Evolutionary conservation across 2,329 filamentous ascomycete genomes (phyloP), one percentile per base, ranked within the genome.

Genomic region (Sarocladium kiliense): DNA sequence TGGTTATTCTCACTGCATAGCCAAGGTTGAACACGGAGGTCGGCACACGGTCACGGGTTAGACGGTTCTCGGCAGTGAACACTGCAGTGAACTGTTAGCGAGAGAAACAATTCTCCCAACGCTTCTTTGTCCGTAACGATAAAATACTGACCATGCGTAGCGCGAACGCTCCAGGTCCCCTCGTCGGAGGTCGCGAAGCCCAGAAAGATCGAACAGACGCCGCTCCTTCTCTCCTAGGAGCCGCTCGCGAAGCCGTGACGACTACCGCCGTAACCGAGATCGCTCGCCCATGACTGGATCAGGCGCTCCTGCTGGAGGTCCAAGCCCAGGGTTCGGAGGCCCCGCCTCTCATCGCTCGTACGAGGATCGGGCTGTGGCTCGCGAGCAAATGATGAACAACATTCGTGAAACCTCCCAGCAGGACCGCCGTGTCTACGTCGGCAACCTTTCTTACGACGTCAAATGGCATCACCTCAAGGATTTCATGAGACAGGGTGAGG

Each of bases 401-500:
- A 87, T 97, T 65, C 87, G 91, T 69, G 94, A 97, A 69, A 88
- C 89, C 45, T 97, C 94, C 59, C 94, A 97, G 73, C 94, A 99
- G 77, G 94, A 99, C 81, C 93, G 94, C 69, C 92, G 94, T 63
- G 94, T 99, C 84, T 99, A 99, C 73, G 94, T 99, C 71, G 94
- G 94, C 75, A 99, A 99, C 72, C 82, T 99, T 65, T 94, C 92
- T 51, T 99, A 99, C 79, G 94, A 99, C 80, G 94, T 99, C 73
- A 99, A 99, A 80, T 99, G 94, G 94, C 93, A 97, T 79, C 94
- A 97, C 69, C 85, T 99, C 60, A 99, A 99, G 80, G 94, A 99
- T 79, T 97, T 97, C 72, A 99, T 99, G 94, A 89, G 94, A 84
- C 91, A 96, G 85, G 93, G 94, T 97, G 80, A 79, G 88, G 62